Base-by-base conservation (phyloP, 1,139 yeast species). In the Debaryomyces coudertii region DNA sequence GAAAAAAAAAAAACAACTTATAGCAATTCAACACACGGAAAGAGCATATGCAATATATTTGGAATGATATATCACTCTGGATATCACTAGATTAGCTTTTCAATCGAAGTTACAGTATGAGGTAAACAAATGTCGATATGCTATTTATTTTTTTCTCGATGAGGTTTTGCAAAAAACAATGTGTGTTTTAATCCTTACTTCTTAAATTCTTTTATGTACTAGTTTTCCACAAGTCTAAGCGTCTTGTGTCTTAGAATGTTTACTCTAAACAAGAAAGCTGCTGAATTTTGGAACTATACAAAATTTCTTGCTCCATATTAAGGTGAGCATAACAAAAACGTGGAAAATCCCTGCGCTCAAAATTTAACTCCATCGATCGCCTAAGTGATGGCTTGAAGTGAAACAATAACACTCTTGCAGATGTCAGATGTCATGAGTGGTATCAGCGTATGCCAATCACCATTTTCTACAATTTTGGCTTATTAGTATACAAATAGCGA, bases 251-350 rank as follows among this genome's bases (percentile, higher is more conserved):
- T 11, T 33, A 20, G n/a, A 9, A 33, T 8, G 8, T 14, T 29
- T 29, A 3, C 20, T 14, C 33, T 29, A 15, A 29, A 29, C 20
- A 29, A 29, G 22, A 29, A 8, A 29, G n/a, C 33, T n/a, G 31
- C 7, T 11, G 11, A 8, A 12, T 29, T 29, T 29, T 33, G 36
- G 11, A 9, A 25, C 28, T 11, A 11, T 18, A 18, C 20, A 33
- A 33, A 33, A 33, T 18, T 33, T 33, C 36, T 33, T 33, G 36
- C 36, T 33, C 36, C 31, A 36, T 36, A 23, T 14, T 24, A 24
- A 5, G 33, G 20, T 36, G 41, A 38, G 41, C 41, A 38, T 38
- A 38, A 38, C 41, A 28, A 38, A 25, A 29, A 38, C 35, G 34
- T 38, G 34, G 41, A 38, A 31, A 14, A 15, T 5, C 41, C 41